A percentile compares a stretch with the other conserved stretches of the same genome.
Evolutionary conservation across 2,329 filamentous ascomycete genomes (phyloP).

Genomic region (Penicillium sp.): DNA sequence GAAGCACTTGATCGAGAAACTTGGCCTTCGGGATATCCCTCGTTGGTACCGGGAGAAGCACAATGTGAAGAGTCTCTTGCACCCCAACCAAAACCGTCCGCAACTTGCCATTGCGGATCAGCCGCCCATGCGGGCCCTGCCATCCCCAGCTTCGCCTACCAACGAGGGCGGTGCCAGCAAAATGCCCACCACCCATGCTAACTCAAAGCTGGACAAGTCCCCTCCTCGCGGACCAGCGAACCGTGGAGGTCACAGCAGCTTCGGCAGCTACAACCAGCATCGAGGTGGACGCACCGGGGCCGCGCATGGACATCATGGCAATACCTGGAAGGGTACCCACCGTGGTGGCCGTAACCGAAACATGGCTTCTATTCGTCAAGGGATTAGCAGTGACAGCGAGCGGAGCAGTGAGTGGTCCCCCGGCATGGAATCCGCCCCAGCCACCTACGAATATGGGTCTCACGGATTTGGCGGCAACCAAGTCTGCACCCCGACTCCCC

Average conservation of each 20-base stretch:
- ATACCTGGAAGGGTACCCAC: not conserved
- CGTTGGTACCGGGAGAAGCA: slow-evolving; percentile 56
- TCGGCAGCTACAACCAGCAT: not conserved
- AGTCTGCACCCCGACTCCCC: not conserved
- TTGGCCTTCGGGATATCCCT: slow-evolving; percentile 63
- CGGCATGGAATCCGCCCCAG: not conserved
- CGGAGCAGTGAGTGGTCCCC: not conserved
- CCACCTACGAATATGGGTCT: not conserved
- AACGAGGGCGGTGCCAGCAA: not conserved
- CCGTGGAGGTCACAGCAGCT: not conserved
- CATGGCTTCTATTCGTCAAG: not conserved
- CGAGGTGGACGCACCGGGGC: not conserved
- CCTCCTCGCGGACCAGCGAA: slow-evolving; percentile 1
- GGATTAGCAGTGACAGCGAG: not conserved
- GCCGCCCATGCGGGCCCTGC: slow-evolving; percentile 15
- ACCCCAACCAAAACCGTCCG: slow-evolving; percentile 13
- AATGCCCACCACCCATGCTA: not conserved
- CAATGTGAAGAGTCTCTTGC: slow-evolving; percentile 27
- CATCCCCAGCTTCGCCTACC: slow-evolving; percentile 2
- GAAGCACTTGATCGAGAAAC: slow-evolving; percentile 59
- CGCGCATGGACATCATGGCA: not conserved
- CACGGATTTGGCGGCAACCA: not conserved
- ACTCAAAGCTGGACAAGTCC: not conserved
- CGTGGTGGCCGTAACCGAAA: not conserved
- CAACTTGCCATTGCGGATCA: slow-evolving; percentile 11